Evolutionary conservation across 2,329 filamentous ascomycete species (phyloP), one percentile per base, ranked within the genome.

Genomic region (Diplocarpon mali): DNA sequence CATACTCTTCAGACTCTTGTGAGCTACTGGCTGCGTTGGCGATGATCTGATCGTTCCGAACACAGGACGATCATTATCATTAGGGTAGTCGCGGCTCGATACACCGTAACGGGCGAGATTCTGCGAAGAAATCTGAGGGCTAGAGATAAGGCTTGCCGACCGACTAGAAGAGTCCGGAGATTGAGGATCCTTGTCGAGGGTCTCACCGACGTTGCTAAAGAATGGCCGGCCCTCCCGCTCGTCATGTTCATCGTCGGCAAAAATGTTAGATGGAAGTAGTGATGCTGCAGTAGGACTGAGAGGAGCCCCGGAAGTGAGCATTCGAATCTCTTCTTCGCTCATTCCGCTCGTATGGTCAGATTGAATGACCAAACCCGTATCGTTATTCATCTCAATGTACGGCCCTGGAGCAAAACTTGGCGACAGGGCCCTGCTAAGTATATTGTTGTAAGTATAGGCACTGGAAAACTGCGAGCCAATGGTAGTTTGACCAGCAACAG

Each of bases 241-340:
- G 72, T 9, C 65, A 67, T n/a, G 69, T 66, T 80, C 78, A 32
- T 80, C 71, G 38, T 84, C 80, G 41, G 65, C 63, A 45, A 75
- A 72, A 3, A 83, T 66, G 47, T 75, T 77, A 1, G 84, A 83
- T 0, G 85, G 85, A 13, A 93, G 66, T 3, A 90, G 68, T 13
- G 80, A 74, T 24, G 83, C 79, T 2, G 85, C 85, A 3, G 83
- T 83, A 1, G 85, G 85, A 55, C 83, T 89, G 60, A 90, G 75
- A 1, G 83, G 83, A 2, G 82, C 84, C 24, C 76, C 78, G 14
- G 71, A 73, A 2, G 72, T 78, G 30, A 83, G 61, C 14, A 70
- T 70, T 46, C 76, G 75, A 4, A 81, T 65, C 14, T 83, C 79
- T 1, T 76, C 72, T 28, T 84, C 80, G 5, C 75, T 76, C 44